Evolutionary conservation across 2,329 filamentous ascomycete species (phyloP), one percentile per base, ranked within the genome.

Genomic region (Trichoderma sp.): DNA sequence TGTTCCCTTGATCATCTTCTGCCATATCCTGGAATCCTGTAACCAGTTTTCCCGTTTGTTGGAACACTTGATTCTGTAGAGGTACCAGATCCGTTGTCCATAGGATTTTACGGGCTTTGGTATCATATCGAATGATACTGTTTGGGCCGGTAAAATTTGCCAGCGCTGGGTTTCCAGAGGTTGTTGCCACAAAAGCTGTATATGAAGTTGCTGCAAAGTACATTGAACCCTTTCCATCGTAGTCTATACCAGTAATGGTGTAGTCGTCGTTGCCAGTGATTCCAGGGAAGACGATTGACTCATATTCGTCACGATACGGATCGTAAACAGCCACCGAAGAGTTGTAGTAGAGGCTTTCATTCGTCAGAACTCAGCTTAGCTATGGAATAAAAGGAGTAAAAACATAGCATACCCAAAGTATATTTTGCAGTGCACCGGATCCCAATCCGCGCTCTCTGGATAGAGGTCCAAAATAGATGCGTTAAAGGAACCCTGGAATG

Each of bases 151-250:
- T 59, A 13, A 59, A 59, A 29, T 59, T 59, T 1, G 57, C 57
- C 14, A 59, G 24, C 16, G 57, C 33, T 4, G 33, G 35, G 8
- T 60, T 60, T 43, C 57, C 57, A n/a, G 57, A 60, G 2, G 57
- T 60, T 19, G 57, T 60, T 43, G 57, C 57, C 3, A 29, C 21
- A n/a, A 60, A 60, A 2, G 57, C 57, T 13, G 57, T 60, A n/a
- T 60, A 60, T 5, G 57, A 60, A 60, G 57, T 60, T 3, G 57
- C 57, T 40, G 57, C 57, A 16, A 60, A 60, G 24, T 60, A 60
- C 35, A 60, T 60, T 10, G 57, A 60, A 1, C 57, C 57, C 35
- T 43, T 60, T 29, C 57, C 57, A n/a, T 60, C 57, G 24, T 60
- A 60, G 57, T 60, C 57, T n/a, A 60, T 43, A n/a, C 57, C 57